These are phyloP conservation scores for Globisporangium parvum DNA, from an alignment of 352 stramenopile genomes.

Conservation along the genomic window DNA sequence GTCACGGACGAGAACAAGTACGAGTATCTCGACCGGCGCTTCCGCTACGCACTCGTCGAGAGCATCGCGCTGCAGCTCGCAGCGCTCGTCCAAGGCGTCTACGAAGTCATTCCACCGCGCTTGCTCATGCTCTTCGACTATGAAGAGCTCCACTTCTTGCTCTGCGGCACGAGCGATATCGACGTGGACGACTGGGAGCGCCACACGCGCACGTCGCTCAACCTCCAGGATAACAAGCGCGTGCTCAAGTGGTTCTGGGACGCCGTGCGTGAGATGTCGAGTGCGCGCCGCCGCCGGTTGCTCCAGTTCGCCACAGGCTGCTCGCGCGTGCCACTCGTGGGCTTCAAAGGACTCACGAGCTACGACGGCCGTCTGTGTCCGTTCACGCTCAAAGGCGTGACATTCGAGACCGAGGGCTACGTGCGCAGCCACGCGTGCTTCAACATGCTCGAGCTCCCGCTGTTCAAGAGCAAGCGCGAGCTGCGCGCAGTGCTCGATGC, in stretches of 20 bases:
- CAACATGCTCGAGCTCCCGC: constrained; percentile 8
- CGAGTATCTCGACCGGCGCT: constrained; percentile 82
- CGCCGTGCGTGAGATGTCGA: constrained; percentile 54
- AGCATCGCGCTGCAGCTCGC: constrained; percentile 71
- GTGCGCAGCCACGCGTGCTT: constrained; percentile 8
- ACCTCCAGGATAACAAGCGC: not conserved
- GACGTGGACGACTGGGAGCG: constrained; percentile 92
- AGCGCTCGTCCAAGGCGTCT: constrained; percentile 87
- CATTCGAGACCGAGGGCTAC: not conserved
- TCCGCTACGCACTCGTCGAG: constrained; percentile 89
- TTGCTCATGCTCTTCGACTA: constrained; percentile 93
- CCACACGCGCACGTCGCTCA: not conserved
- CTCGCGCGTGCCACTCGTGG: constrained; percentile 23
- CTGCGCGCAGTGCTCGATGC: not conserved
- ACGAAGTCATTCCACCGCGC: constrained; percentile 88
- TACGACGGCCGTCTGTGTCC: constrained; percentile 24
- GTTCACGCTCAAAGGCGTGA: constrained; percentile 24
- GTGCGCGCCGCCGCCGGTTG: constrained; percentile 18
- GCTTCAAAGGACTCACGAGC: constrained; percentile 24
- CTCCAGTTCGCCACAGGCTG: constrained; percentile 38
- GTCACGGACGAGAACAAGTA: constrained; percentile 91
- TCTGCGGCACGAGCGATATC: constrained; percentile 91
- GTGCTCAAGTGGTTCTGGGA: constrained; percentile 17
- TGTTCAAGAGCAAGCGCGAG: not conserved
- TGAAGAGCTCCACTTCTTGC: constrained; percentile 92